Conservation (phyloP, 164 flowering plant genomes). For the Dillenia suffruticosa region DNA sequence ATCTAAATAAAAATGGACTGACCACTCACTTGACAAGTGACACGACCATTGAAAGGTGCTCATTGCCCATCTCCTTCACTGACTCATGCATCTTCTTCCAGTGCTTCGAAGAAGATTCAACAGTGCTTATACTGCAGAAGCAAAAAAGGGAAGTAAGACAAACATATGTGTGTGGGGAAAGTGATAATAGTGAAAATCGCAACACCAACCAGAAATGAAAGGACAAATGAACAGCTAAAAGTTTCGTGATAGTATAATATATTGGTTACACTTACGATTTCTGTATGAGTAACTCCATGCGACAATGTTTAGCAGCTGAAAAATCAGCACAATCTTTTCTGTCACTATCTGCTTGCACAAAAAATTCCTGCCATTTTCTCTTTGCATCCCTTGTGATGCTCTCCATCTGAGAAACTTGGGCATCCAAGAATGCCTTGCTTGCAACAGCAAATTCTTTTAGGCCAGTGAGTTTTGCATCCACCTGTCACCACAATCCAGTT, state of each 20-base stretch:
- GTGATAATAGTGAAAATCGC: too few species aligned
- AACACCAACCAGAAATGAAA: neutral
- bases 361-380: conserved; percentile 83
- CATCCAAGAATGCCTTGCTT: conserved; percentile 57
- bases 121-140: conserved; percentile 42
- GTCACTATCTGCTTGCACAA: conserved; percentile 54
- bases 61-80: conserved; percentile 48
- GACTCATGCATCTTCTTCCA: conserved; percentile 51
- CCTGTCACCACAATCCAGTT: conserved; percentile 33
- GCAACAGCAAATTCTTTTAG: conserved; percentile 48
- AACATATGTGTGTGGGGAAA: too few species aligned
- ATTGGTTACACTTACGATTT: conserved; percentile 41
- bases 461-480: conserved; percentile 53
- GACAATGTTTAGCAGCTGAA: conserved; percentile 91
- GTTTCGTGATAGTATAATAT: neutral
- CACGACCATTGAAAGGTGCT: conserved; percentile 38
- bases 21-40: conserved; percentile 62
- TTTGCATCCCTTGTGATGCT: conserved; percentile 67
- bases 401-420: conserved; percentile 59
- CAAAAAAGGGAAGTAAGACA: neutral
- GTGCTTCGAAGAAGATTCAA: conserved; percentile 55
- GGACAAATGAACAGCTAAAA: neutral
- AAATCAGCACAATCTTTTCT: conserved; percentile 68
- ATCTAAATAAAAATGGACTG: neutral
- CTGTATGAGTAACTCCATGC: conserved; percentile 75